phyloP scores from a whole-genome alignment of 371 early-diverging fungal species.

The Mortierella sp. region DNA sequence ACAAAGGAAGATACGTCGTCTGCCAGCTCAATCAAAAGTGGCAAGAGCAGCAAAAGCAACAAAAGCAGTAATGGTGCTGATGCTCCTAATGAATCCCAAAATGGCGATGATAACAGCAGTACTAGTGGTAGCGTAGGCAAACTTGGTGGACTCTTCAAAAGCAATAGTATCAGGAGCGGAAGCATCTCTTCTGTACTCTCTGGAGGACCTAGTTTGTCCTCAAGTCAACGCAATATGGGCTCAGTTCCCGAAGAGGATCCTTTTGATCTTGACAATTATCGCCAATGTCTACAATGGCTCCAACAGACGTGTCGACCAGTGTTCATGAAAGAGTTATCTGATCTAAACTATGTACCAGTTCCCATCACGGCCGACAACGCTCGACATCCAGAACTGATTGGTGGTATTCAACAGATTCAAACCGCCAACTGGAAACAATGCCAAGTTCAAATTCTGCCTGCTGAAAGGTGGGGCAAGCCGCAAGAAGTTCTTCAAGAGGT shows the following conservation, averaged over 20 bases:
- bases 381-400: slow-evolving; percentile 33
- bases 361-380: slow-evolving; percentile 51
- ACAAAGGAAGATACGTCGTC: slow-evolving; percentile 30
- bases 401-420: slow-evolving; percentile 41
- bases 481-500: slow-evolving; percentile 54
- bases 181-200: slow-evolving; percentile 42
- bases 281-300: slow-evolving; percentile 51
- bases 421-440: slow-evolving; percentile 47
- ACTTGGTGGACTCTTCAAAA: slow-evolving; percentile 32
- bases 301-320: slow-evolving; percentile 56
- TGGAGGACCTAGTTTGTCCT: slow-evolving; percentile 6
- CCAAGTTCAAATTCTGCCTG: slow-evolving; percentile 45
- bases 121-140: slow-evolving; percentile 17
- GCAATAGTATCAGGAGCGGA: slow-evolving; percentile 44
- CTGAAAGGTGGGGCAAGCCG: slow-evolving; percentile 47
- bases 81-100: background rate
- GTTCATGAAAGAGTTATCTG: slow-evolving; percentile 42
- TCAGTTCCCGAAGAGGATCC: slow-evolving; percentile 30
- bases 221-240: slow-evolving; percentile 32
- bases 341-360: slow-evolving; percentile 26
- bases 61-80: slow-evolving; percentile 19
- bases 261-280: slow-evolving; percentile 37
- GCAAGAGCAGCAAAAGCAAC: slow-evolving; percentile 44
- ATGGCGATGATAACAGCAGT: background rate
- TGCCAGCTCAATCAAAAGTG: slow-evolving; percentile 49